Evolutionary conservation across 352 stramenopile genomes (phyloP), one percentile per base, ranked within the genome.

Genomic region (Globisporangium sylvaticum): DNA sequence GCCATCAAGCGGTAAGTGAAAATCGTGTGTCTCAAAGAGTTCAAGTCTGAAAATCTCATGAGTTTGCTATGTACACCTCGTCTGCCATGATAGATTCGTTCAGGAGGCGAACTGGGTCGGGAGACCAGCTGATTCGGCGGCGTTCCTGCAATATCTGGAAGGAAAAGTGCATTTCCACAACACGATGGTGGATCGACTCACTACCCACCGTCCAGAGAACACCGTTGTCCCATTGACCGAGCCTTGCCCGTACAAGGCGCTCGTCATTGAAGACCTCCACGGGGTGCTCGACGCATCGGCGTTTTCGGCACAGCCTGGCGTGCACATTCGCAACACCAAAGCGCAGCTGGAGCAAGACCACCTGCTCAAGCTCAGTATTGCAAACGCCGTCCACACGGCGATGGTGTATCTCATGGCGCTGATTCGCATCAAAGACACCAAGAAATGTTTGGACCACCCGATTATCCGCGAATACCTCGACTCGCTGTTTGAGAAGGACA

Each of bases 381-480:
- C 88, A 52, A 98, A 98, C 73, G 92, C 85, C 0, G 96, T 93
- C 27, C 84, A 98, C 76, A 97, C 92, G 8, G 91, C 95, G 0
- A 85, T 97, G 63, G 92, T 97, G 24, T 92, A 98, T 66, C 39
- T 84, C 53, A 50, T 94, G 50, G 82, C 83, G 6, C 68, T 96
- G 8, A 69, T 71, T 14, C 78, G 84, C 42, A 39, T 73, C 42
- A 68, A 67, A 25, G 79, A 72, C 27, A 84, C 79, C n/a, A 65
- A 64, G 9, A 63, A 76, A 5, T 60, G 73, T 20, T 25, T 73
- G 24, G 62, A 83, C 37, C 62, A 74, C 20, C 75, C 78, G 5
- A 25, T 68, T 14, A 62, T 91, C 18, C 65, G 90, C 22, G 58
- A 73, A 20, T 97, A 92, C 71, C 66, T 98, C n/a, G 84, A 97